These are phyloP conservation scores for Solanum appendiculatum DNA, from an alignment of 257 asterid species.

Conservation along the genomic window DNA sequence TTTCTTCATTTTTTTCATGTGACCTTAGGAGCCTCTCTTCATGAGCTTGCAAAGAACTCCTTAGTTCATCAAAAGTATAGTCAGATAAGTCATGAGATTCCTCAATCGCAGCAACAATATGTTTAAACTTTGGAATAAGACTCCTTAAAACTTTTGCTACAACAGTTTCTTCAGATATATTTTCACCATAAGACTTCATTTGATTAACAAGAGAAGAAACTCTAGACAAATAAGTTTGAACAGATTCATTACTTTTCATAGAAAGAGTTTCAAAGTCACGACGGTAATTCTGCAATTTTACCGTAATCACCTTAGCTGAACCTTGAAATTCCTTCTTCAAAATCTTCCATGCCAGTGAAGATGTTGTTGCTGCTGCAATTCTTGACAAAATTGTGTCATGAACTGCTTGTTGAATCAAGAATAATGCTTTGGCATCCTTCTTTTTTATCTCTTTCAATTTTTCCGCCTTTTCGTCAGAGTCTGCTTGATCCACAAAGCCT, in stretches of 20 bases:
- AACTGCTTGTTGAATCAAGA: neutral
- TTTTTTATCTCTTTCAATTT: neutral
- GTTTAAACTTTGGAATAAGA: neutral
- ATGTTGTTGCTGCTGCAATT: neutral
- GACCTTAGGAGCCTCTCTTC: neutral
- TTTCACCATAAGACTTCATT: neutral
- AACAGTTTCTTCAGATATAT: neutral
- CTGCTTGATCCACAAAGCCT: neutral
- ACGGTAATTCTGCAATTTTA: neutral
- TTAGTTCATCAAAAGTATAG: constrained; percentile 1
- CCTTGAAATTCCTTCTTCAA: neutral
- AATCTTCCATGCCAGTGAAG: neutral
- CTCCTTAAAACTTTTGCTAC: neutral
- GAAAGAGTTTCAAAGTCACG: neutral
- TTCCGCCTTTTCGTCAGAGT: neutral
- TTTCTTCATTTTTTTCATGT: no score
- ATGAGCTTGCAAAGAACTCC: constrained; percentile 3
- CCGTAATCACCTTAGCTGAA: neutral
- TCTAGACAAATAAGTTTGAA: neutral
- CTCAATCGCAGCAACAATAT: neutral
- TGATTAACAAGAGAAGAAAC: neutral
- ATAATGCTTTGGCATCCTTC: neutral
- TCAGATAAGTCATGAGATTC: neutral
- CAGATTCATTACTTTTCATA: neutral
- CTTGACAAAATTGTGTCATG: neutral